Evolutionary conservation across 495 filamentous ascomycete genomes (phyloP), one percentile per base, ranked within the genome.

Genomic region (Aspergillus baeticus): DNA sequence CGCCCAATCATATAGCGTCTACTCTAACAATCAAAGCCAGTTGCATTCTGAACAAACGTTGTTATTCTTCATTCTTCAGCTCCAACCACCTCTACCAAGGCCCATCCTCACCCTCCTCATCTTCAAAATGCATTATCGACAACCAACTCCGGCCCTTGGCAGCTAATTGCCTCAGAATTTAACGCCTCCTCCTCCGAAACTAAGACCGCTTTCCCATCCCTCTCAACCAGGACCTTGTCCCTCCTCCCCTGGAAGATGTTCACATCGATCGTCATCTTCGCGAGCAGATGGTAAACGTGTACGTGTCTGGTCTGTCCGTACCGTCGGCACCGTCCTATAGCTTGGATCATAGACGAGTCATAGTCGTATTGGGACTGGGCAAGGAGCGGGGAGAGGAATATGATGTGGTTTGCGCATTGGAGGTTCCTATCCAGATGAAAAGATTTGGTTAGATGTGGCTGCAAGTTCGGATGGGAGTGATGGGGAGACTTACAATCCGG

Each of bases 331-430:
- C 91, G 81, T 0, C 90, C 90, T 37, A 85, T 83, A 0, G 89
- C 89, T 61, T 96, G 91, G 0, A 74, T 83, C 75, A 88, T 85
- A 3, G 69, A 71, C 2, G 79, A 72, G 1, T 84, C 72, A 58
- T 86, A 92, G 11, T 79, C 71, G 23, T 84, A 72, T 45, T 87
- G 77, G 1, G 80, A 75, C 5, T 72, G 59, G 0, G 79, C 69
- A 2, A 86, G 71, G 2, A 84, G 65, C 2, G 90, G 89, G 0
- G 78, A 80, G 10, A 87, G 68, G 65, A 96, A 93, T 46, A 95
- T 80, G 31, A 92, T 74, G 57, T 94, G 90, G 53, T 89, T 92
- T 0, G 89, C 88, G 36, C 80, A 78, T 44, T 85, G 84, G 2
- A 94, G 71, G 62, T 95, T 95, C 17, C 85, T 87, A 44, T 44